Evolutionary conservation across 768 basidiomycete species (phyloP).

Genomic region (Boletus vinaceobasis): DNA sequence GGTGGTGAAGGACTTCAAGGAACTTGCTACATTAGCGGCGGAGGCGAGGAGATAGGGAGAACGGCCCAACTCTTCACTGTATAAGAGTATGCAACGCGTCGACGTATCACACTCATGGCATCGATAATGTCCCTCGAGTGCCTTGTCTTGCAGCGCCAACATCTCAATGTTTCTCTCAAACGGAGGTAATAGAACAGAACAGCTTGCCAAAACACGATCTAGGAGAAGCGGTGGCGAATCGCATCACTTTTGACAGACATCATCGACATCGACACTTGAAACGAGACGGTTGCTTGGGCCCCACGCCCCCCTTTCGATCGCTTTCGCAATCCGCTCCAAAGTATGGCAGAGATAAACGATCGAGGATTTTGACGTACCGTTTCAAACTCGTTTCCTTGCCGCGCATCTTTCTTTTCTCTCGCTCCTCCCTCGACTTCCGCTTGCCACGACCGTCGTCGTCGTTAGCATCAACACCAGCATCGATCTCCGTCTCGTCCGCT

Average conservation of each 20-base stretch:
- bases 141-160: not conserved
- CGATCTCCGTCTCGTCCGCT: conserved; percentile 62
- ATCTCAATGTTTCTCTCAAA: not conserved
- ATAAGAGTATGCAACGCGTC: no score
- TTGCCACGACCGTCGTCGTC: conserved; percentile 30
- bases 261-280: conserved; percentile 26
- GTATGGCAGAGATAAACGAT: not conserved
- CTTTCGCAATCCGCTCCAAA: conserved; percentile 24
- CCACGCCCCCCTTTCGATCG: conserved; percentile 31
- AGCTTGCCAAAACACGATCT: not conserved
- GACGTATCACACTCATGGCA: no score
- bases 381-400: conserved; percentile 87
- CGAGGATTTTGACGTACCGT: conserved; percentile 39
- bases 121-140: not conserved
- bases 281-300: conserved; percentile 31
- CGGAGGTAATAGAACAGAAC: not conserved
- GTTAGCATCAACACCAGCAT: conserved; percentile 23
- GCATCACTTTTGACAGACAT: not conserved
- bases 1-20: conserved; percentile 48
- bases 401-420: conserved; percentile 78
- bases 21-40: conserved; percentile 38
- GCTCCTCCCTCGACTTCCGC: conserved; percentile 22
- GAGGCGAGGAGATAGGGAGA: conserved; percentile 9
- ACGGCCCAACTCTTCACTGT: not conserved
- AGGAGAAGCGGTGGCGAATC: not conserved